Evolutionary conservation across 73 alveolate species (phyloP), one percentile per base, ranked within the genome.

Genomic region (Paramecium sexaurelia): DNA sequence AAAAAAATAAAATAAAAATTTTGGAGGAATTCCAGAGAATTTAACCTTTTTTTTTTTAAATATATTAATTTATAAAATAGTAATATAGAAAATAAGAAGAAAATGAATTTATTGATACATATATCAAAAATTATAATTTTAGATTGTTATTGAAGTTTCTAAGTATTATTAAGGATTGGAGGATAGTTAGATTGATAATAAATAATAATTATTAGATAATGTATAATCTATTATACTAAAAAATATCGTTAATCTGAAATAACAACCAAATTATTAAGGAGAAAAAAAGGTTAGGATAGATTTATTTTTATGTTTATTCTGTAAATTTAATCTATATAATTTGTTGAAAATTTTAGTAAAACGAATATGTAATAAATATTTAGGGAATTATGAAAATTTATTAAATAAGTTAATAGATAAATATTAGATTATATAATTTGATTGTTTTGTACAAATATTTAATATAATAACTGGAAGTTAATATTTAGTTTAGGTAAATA

Each of bases 121-220:
- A n/a, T n/a, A n/a, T n/a, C n/a, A n/a, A n/a, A n/a, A n/a, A n/a
- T n/a, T n/a, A n/a, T 66, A 22, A n/a, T n/a, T n/a, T 66, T 26
- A 45, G 83, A 0, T 26, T 22, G 19, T 22, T 22, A n/a, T 22
- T 66, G 37, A 66, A 66, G 26, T 22, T 8, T 66, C 20, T 20
- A 66, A 66, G 26, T 78, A 13, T 17, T 8, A 2, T 3, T 26
- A 78, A 33, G 73, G 90, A 8, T 40, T 40, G 32, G 41, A 43
- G 20, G 90, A 78, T 78, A 78, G 26, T 78, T 11, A 37, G 29
- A 78, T 40, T 22, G 71, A 78, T 3, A 45, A 45, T 24, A 78
- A 13, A 78, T 11, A 78, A 40, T 29, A 41, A 55, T 78, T 43
- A 78, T 78, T 78, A 78, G 55, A 29, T 78, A 0, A 37, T 78